Evolutionary conservation across 768 basidiomycete species (phyloP).

Genomic region (Amanita exitialis): DNA sequence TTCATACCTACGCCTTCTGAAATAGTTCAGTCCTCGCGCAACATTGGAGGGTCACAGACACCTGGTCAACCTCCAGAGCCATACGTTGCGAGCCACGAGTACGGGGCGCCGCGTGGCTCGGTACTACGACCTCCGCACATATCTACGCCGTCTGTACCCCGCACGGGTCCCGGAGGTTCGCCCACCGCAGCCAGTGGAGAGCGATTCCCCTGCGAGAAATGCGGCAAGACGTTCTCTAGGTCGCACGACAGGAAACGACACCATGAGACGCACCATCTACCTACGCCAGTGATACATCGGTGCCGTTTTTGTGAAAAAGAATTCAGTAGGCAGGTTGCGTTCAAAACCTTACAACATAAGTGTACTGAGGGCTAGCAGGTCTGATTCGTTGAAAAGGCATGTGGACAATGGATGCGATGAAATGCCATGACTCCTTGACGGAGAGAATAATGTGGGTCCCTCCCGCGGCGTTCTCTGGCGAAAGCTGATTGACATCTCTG

Average conservation of each 20-base stretch:
- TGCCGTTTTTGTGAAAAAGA: constrained; percentile 70
- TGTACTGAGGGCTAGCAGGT: constrained; percentile 15
- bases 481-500: not conserved
- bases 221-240: constrained; percentile 72
- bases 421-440: constrained; percentile 24
- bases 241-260: constrained; percentile 78
- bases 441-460: not conserved
- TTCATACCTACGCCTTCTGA: constrained; percentile 45
- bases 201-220: constrained; percentile 63
- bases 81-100: constrained; percentile 10
- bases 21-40: constrained; percentile 20
- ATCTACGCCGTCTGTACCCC: constrained; percentile 30
- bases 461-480: not conserved
- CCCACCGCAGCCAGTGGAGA: constrained; percentile 36
- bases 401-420: constrained; percentile 74
- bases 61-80: not conserved
- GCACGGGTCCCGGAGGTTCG: constrained; percentile 21
- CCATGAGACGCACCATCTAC: constrained; percentile 65
- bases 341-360: not conserved
- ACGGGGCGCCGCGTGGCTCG: constrained; percentile 13
- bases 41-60: not conserved
- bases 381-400: constrained; percentile 75
- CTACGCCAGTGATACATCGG: constrained; percentile 53
- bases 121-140: constrained; percentile 23
- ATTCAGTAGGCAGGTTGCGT: constrained; percentile 49